Conservation (phyloP, 306 rosid genomes). For the Lagenaria siceraria region DNA sequence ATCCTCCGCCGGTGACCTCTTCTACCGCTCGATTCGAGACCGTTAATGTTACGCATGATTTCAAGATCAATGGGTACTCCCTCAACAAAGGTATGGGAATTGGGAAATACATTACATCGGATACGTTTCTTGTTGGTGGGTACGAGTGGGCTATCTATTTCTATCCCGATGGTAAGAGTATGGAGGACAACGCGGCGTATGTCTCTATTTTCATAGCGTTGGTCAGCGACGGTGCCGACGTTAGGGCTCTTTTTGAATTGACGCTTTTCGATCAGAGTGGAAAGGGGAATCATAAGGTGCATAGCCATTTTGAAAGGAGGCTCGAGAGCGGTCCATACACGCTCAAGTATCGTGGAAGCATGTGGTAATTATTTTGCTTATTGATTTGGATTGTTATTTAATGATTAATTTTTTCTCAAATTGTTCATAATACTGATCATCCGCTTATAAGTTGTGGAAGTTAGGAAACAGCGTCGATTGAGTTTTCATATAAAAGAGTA, state of each 20-base stretch:
- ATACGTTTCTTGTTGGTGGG: constrained; percentile 44
- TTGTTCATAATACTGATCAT: not conserved
- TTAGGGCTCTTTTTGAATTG: constrained; percentile 46
- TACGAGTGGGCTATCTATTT: constrained; percentile 50
- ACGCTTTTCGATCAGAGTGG: constrained; percentile 50
- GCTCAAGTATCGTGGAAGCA: constrained; percentile 55
- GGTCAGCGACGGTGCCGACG: constrained; percentile 48
- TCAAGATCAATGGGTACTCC: constrained; percentile 42
- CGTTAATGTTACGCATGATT: constrained; percentile 37
- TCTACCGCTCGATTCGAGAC: constrained; percentile 42
- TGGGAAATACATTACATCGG: constrained; percentile 44
- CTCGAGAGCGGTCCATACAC: constrained; percentile 54
- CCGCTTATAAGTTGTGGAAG: not conserved
- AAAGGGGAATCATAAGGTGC: constrained; percentile 44
- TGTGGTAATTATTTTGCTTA: constrained; percentile 32
- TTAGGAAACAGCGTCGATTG: not conserved
- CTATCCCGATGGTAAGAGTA: constrained; percentile 55
- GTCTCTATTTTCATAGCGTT: constrained; percentile 50
- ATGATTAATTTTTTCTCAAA: not conserved
- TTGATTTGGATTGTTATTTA: not conserved
- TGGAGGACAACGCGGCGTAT: constrained; percentile 36
- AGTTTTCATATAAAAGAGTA: not conserved
- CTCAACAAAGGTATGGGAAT: constrained; percentile 46
- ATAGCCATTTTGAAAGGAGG: constrained; percentile 41
- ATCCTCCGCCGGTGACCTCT: constrained; percentile 13